Conservation (phyloP, 1,284 basidiomycete species). For the Cystobasidium sp. region DNA sequence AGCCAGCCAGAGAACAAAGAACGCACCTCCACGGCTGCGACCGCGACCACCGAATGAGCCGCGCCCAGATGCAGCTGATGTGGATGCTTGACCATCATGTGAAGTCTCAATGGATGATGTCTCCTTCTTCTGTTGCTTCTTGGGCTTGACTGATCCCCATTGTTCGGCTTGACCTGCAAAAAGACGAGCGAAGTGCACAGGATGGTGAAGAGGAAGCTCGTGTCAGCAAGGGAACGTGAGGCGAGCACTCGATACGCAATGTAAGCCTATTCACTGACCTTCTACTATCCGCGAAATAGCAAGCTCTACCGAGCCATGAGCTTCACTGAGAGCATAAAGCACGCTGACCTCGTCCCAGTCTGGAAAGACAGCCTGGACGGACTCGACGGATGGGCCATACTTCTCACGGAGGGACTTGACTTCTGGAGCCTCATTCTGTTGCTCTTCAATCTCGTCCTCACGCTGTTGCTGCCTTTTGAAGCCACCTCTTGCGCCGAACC, state of each 20-base stretch:
- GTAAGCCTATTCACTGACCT: conserved; percentile 61
- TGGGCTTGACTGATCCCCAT: conserved; percentile 40
- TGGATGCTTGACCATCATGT: not conserved
- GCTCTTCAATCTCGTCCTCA: conserved; percentile 9
- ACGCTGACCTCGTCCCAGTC: conserved; percentile 80
- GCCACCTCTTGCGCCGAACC: conserved; percentile 27
- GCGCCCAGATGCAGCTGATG: not conserved
- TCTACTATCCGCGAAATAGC: conserved; percentile 78
- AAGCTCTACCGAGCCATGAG: conserved; percentile 71
- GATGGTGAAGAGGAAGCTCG: not conserved
- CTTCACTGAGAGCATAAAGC: conserved; percentile 72
- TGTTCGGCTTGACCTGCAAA: conserved; percentile 42
- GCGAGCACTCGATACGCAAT: not conserved
- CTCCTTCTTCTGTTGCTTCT: conserved; percentile 36
- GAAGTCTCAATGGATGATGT: not conserved
- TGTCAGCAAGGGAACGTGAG: not conserved
- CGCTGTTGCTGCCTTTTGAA: conserved; percentile 12
- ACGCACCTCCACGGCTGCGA: conserved; percentile 28
- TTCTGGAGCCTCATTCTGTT: conserved; percentile 3
- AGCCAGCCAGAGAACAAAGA: not conserved
- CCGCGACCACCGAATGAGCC: conserved; percentile 26
- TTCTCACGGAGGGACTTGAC: conserved; percentile 29
- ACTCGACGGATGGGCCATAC: conserved; percentile 11
- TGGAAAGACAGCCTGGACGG: conserved; percentile 74
- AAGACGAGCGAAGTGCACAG: not conserved